Conservation (phyloP, 169 alveolate genomes). For the Plasmodium fragile region DNA sequence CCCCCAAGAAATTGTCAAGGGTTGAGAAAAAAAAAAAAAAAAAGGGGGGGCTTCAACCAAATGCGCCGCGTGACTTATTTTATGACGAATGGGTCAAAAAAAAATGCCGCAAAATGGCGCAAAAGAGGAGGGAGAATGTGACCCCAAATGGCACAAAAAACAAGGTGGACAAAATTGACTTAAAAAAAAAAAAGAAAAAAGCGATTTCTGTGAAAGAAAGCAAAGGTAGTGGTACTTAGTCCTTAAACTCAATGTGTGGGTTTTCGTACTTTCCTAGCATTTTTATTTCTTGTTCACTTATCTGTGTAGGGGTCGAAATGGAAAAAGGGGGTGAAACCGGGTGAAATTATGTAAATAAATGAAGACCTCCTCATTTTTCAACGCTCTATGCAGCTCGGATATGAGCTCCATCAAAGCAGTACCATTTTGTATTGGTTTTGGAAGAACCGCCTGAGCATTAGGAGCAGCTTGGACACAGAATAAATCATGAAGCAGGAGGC, state of each 20-base stretch:
- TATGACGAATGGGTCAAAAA: slow-evolving; percentile 5
- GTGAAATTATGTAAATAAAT: not conserved
- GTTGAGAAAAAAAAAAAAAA: not conserved
- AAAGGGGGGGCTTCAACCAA: not conserved
- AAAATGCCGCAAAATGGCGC: not conserved
- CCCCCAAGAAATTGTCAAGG: not conserved
- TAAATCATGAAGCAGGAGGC: slow-evolving; percentile 50
- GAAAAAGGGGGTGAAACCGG: not conserved
- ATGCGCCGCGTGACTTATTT: not conserved
- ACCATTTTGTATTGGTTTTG: slow-evolving; percentile 72
- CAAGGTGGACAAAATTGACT: not conserved
- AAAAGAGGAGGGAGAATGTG: not conserved
- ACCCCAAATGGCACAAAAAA: not conserved
- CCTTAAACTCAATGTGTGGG: slow-evolving; percentile 70
- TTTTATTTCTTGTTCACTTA: slow-evolving; percentile 66
- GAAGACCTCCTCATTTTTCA: not conserved
- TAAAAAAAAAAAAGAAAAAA: slow-evolving; percentile 21
- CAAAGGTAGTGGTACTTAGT: not conserved
- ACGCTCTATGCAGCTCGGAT: not conserved
- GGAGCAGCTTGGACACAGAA: slow-evolving; percentile 9
- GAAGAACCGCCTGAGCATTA: slow-evolving; percentile 45
- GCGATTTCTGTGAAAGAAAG: not conserved
- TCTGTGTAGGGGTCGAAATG: slow-evolving; percentile 14
- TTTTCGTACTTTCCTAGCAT: slow-evolving; percentile 57
- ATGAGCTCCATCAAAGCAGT: not conserved